Conservation (phyloP, 345 rosid genomes). For the Eucalyptus cladocalyx region DNA sequence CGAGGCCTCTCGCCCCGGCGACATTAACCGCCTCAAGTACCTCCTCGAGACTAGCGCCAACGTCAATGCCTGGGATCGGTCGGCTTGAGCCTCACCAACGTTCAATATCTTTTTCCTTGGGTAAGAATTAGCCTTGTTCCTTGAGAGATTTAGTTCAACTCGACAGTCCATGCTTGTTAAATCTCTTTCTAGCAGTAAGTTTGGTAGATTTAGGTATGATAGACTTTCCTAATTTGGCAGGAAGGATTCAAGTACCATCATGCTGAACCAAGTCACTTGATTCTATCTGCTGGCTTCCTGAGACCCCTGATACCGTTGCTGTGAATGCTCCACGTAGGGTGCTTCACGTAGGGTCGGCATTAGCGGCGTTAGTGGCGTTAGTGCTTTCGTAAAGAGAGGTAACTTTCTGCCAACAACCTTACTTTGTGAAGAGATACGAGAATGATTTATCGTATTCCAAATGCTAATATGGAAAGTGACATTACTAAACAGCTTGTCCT, state of each 20-base stretch:
- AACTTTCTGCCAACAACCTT: too few species aligned
- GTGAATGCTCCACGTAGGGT: too few species aligned
- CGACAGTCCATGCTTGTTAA: not conserved
- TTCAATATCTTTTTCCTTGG: not conserved
- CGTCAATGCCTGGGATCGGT: not conserved
- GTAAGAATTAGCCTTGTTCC: not conserved
- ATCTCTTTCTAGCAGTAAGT: not conserved
- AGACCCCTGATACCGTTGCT: too few species aligned
- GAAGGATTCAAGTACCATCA: conserved; percentile 6
- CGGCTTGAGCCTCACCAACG: not conserved
- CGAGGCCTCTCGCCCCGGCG: too few species aligned
- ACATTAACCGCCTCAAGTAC: too few species aligned
- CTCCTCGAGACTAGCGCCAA: not conserved
- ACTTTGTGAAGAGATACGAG: not conserved
- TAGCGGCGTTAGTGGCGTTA: too few species aligned
- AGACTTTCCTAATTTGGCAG: not conserved
- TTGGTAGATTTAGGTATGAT: not conserved
- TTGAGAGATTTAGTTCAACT: not conserved
- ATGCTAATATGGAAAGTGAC: too few species aligned
- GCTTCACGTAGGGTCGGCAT: too few species aligned
- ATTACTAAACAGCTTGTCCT: too few species aligned
- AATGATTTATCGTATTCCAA: not conserved
- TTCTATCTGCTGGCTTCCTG: too few species aligned
- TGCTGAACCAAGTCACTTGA: conserved; percentile 33
- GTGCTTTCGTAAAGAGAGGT: too few species aligned